Evolutionary conservation across 2,329 filamentous ascomycete genomes (phyloP).

Genomic region (Colletotrichum agaves): DNA sequence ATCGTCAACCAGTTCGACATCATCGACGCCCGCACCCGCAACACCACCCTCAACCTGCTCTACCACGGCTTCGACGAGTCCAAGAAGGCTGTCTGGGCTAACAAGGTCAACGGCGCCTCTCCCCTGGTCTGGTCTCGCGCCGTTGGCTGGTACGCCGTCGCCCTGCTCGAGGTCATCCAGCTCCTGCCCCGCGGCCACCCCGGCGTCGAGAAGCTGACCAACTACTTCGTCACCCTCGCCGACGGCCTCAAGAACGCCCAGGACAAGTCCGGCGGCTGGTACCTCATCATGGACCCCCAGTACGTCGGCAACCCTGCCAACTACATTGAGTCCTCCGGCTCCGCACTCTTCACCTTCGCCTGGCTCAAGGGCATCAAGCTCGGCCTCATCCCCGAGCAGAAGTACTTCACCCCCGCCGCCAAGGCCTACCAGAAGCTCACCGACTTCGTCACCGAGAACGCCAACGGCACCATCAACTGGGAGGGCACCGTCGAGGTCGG

Average conservation of each 20-base stretch:
- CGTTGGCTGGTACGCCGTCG: conserved; percentile 65
- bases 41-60: conserved; percentile 54
- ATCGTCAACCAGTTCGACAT: conserved; percentile 58
- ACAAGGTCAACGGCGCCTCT: conserved; percentile 59
- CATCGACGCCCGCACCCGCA: conserved; percentile 54
- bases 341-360: conserved; percentile 67
- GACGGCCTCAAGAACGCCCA: conserved; percentile 54
- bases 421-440: conserved; percentile 52
- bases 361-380: conserved; percentile 48
- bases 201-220: conserved; percentile 49
- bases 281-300: conserved; percentile 64
- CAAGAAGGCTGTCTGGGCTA: conserved; percentile 62
- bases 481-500: conserved; percentile 64
- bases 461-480: conserved; percentile 60
- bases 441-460: conserved; percentile 57
- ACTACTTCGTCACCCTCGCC: conserved; percentile 54
- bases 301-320: conserved; percentile 62
- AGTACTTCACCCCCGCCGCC: conserved; percentile 50
- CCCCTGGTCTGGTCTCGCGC: conserved; percentile 64
- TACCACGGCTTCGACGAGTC: conserved; percentile 66
- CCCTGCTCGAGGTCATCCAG: conserved; percentile 61
- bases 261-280: conserved; percentile 63
- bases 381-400: conserved; percentile 49
- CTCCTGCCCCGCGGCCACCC: conserved; percentile 52
- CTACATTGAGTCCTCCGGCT: conserved; percentile 69